Evolutionary conservation across 2,329 filamentous ascomycete species (phyloP).

Genomic region (Xylariaceae sp.): DNA sequence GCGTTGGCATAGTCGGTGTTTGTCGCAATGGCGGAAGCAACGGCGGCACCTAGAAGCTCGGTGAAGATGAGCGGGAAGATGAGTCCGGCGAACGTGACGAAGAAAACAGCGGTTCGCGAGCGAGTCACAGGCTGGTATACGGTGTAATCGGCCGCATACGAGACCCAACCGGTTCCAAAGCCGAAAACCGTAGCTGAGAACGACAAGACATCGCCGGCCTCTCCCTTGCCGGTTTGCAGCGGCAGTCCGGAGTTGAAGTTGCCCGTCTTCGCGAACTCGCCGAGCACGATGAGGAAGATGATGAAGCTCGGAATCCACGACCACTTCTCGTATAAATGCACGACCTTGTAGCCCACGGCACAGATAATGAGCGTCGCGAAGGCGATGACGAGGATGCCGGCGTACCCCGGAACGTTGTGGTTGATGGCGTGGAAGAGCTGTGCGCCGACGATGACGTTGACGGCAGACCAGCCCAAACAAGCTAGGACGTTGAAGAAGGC

Average conservation of each 20-base stretch:
- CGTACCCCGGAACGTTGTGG: slow-evolving; percentile 62
- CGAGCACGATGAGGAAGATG: slow-evolving; percentile 68
- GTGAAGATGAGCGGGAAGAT: slow-evolving; percentile 70
- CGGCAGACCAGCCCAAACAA: slow-evolving; percentile 70
- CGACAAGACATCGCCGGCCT: slow-evolving; percentile 60
- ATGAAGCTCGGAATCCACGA: slow-evolving; percentile 70
- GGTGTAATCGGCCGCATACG: slow-evolving; percentile 73
- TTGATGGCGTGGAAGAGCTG: slow-evolving; percentile 75
- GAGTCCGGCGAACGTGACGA: slow-evolving; percentile 65
- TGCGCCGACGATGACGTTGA: slow-evolving; percentile 77
- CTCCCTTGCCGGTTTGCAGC: slow-evolving; percentile 54
- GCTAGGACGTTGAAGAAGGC: slow-evolving; percentile 68
- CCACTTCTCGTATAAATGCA: slow-evolving; percentile 73
- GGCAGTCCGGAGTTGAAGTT: slow-evolving; percentile 55
- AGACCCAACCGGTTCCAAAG: slow-evolving; percentile 70
- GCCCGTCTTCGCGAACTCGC: slow-evolving; percentile 63
- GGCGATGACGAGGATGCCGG: slow-evolving; percentile 71
- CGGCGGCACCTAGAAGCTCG: slow-evolving; percentile 66
- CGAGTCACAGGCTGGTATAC: slow-evolving; percentile 68
- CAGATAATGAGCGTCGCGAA: slow-evolving; percentile 64
- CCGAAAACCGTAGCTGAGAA: slow-evolving; percentile 65
- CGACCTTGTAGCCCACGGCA: slow-evolving; percentile 71
- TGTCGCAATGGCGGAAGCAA: slow-evolving; percentile 59
- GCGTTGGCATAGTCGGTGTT: slow-evolving; percentile 52
- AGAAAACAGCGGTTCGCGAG: slow-evolving; percentile 59